Base-by-base conservation (phyloP, 2,329 filamentous ascomycete genomes). In the Aschersonia sp. region DNA sequence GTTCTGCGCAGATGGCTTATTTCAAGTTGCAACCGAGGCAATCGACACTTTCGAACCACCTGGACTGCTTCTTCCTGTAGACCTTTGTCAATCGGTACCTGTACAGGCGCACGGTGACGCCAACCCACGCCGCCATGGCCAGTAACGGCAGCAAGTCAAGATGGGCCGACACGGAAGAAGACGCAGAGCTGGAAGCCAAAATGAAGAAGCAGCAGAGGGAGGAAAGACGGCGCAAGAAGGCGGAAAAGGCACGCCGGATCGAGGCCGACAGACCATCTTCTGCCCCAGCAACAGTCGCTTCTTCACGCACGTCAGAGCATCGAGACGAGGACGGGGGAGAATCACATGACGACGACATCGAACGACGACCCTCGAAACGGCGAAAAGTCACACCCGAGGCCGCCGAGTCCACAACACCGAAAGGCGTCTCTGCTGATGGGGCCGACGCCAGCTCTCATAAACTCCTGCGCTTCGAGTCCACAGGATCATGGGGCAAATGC, bases 161-260 rank as follows among this genome's bases (percentile, higher is more conserved):
- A 65, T 98, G 92, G 92, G 87, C 85, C 54, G 78, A 89, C 59
- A 80, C 84, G 44, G 85, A 86, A 56, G 86, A 89, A 55, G 89
- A 96, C 61, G 79, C 80, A 29, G 85, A 79, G 43, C 73, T 83
- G 42, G 82, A 86, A 51, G 80, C 81, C 28, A 79, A 81, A 59
- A 74, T 80, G 48, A 91, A 84, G 65, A n/a, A n/a, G n/a, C 77
- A 73, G 52, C 86, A 92, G 61, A 96, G 91, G 67, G 88, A 94
- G 65, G 84, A 89, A 58, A 94, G 92, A 73, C 88, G 85, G 66
- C 82, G 85, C 45, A 69, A 80, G 46, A 96, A 92, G 65, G 83
- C 81, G 31, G 84, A 89, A 60, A 94, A 89, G 65, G 84, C 85
- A 55, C 81, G 80, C 50, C 78, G 77, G 58, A 72, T 77, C 38